Percentiles rank a stretch among this genome's conserved stretches.
phyloP scores from a whole-genome alignment of 345 rosid species.

The Citrus unshiu region DNA sequence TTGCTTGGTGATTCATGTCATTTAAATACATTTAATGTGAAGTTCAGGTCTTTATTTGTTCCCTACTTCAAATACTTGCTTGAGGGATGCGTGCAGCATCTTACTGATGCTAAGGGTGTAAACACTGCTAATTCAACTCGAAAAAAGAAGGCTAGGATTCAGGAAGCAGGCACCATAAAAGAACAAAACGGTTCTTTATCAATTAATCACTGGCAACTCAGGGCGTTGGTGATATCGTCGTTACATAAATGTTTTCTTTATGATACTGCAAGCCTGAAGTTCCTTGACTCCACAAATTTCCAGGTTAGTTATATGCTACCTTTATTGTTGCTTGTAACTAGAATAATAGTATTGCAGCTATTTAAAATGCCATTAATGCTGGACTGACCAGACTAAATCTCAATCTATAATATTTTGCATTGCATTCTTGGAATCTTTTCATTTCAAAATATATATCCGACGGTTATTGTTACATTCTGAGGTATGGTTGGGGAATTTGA shows the following conservation, averaged over 20 bases:
- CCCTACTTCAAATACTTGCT: conserved; percentile 83
- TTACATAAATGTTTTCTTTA: conserved; percentile 76
- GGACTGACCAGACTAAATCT: background rate
- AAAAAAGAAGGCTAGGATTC: conserved; percentile 73
- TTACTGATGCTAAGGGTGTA: conserved; percentile 37
- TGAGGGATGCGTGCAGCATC: conserved; percentile 60
- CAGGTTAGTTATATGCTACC: conserved; percentile 46
- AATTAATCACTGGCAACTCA: conserved; percentile 73
- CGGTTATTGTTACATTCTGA: background rate
- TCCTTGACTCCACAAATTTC: conserved; percentile 78
- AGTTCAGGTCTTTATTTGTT: conserved; percentile 81
- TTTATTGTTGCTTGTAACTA: background rate
- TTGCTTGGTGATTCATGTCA: background rate
- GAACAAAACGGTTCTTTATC: conserved; percentile 22
- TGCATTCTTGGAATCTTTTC: background rate
- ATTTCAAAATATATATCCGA: background rate
- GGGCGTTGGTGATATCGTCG: conserved; percentile 68
- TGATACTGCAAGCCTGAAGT: conserved; percentile 72
- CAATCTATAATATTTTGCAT: background rate
- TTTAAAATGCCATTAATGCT: background rate
- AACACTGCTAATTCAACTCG: conserved; percentile 33
- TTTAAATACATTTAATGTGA: conserved; percentile 2
- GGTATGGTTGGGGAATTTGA: background rate
- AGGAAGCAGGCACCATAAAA: conserved; percentile 33
- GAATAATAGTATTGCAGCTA: background rate